These are phyloP conservation scores for Blastomyces parvus DNA, from an alignment of 2,329 filamentous ascomycete genomes.

Conservation along the genomic window DNA sequence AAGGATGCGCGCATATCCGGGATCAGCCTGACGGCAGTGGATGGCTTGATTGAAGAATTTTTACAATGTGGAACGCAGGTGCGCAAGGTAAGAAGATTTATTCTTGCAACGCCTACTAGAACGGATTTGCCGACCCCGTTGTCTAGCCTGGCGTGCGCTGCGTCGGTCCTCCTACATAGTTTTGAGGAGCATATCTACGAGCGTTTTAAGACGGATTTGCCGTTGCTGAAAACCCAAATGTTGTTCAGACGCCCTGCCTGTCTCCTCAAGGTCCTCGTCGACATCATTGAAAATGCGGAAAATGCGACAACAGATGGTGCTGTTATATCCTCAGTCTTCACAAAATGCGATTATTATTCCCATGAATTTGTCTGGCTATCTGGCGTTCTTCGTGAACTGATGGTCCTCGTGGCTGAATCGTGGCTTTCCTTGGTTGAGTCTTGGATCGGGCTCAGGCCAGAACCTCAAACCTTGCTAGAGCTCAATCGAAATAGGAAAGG, in stretches of 20 bases:
- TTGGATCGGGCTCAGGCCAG: constrained; percentile 62
- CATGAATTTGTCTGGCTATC: constrained; percentile 53
- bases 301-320: constrained; percentile 48
- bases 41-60: constrained; percentile 25
- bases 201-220: constrained; percentile 21
- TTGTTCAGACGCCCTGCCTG: constrained; percentile 33
- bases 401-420: constrained; percentile 53
- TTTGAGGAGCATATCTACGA: constrained; percentile 29
- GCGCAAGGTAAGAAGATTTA: constrained; percentile 30
- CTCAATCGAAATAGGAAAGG: constrained; percentile 45
- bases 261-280: constrained; percentile 28
- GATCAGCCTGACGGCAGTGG: constrained; percentile 37
- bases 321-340: constrained; percentile 53
- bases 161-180: constrained; percentile 28
- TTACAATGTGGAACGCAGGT: constrained; percentile 31
- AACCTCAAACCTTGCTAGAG: constrained; percentile 44
- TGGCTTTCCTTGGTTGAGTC: constrained; percentile 60
- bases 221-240: constrained; percentile 30
- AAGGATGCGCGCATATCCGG: constrained; percentile 42
- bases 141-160: constrained; percentile 28
- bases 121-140: constrained; percentile 24
- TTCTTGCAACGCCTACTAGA: constrained; percentile 22
- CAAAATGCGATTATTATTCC: constrained; percentile 54
- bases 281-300: constrained; percentile 39
- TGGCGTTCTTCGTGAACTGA: constrained; percentile 56